Evolutionary conservation across 192 early-diverging fungal species (phyloP).

Genomic region (Linnemannia elongata): DNA sequence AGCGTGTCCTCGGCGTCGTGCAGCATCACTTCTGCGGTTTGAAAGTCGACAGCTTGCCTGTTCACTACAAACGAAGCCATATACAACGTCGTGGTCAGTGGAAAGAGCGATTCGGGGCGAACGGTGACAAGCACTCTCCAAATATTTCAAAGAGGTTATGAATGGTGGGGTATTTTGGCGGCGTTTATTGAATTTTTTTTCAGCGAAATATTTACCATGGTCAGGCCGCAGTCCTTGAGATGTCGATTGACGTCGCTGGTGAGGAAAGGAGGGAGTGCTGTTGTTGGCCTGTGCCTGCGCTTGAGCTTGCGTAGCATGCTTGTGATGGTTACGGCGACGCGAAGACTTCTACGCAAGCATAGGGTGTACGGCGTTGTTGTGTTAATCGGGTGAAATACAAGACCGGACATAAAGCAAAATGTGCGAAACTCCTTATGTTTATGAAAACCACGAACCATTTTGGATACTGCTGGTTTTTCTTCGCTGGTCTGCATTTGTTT

Average conservation of each 20-base stretch:
- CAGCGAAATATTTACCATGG: slow-evolving; percentile 17
- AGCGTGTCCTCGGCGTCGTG: slow-evolving; percentile 17
- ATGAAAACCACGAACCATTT: slow-evolving; percentile 8
- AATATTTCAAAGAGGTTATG: neutral
- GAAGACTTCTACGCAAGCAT: slow-evolving; percentile 13
- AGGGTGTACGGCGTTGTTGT: neutral
- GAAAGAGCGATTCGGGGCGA: neutral
- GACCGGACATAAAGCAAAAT: neutral
- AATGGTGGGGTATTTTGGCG: neutral
- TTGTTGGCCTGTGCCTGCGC: slow-evolving; percentile 12
- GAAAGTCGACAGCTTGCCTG: slow-evolving; percentile 18
- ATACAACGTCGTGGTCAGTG: neutral
- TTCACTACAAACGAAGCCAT: neutral
- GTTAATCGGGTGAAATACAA: neutral
- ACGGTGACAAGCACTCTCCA: neutral
- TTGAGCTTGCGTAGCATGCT: slow-evolving; percentile 15
- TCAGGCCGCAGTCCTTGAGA: slow-evolving; percentile 26
- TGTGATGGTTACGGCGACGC: slow-evolving; percentile 39
- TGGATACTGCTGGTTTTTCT: neutral
- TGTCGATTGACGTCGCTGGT: neutral
- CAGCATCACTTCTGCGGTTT: slow-evolving; percentile 15
- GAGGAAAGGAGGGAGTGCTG: neutral
- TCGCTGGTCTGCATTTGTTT: neutral
- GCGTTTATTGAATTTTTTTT: slow-evolving; percentile 1
- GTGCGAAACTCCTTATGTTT: neutral